phyloP scores from a whole-genome alignment of 177 flowering plant species.

The Vitis hybrid region DNA sequence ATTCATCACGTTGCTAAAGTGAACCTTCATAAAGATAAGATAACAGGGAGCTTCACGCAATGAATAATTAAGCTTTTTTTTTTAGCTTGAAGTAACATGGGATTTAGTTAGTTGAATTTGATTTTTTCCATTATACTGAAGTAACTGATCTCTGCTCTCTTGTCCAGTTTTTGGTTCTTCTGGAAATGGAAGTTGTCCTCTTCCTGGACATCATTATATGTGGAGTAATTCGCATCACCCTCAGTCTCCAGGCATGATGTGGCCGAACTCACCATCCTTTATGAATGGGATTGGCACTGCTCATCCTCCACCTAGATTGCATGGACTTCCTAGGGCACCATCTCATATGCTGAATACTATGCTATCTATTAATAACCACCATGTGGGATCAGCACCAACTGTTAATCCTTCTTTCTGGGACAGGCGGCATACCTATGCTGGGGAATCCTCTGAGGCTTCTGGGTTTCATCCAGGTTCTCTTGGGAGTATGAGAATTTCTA shows the following conservation, averaged over 20 bases:
- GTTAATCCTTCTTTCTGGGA: slow-evolving; percentile 75
- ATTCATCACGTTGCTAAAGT: background rate
- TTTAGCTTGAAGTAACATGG: background rate
- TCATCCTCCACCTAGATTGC: slow-evolving; percentile 47
- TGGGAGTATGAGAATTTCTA: slow-evolving; percentile 49
- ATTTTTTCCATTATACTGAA: slow-evolving; percentile 5
- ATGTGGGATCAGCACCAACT: slow-evolving; percentile 82
- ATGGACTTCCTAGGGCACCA: slow-evolving; percentile 60
- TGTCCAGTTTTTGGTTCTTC: slow-evolving; percentile 56
- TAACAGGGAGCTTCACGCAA: background rate
- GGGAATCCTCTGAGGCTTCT: slow-evolving; percentile 57
- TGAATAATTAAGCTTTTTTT: background rate
- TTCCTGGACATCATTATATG: slow-evolving; percentile 52
- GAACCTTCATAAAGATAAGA: background rate
- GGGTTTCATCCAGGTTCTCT: slow-evolving; percentile 60
- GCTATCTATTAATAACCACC: slow-evolving; percentile 54
- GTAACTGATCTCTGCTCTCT: slow-evolving; percentile 1
- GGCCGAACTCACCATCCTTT: slow-evolving; percentile 76
- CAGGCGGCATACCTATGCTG: slow-evolving; percentile 44
- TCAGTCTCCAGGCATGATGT: slow-evolving; percentile 58
- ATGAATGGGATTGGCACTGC: slow-evolving; percentile 48
- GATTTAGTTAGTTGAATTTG: background rate
- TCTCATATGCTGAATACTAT: slow-evolving; percentile 55
- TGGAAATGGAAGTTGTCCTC: slow-evolving; percentile 60
- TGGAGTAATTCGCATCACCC: slow-evolving; percentile 64